Percentiles rank a stretch among this genome's conserved stretches.
phyloP scores from a whole-genome alignment of 495 filamentous ascomycete species.

The Letharia lupina region DNA sequence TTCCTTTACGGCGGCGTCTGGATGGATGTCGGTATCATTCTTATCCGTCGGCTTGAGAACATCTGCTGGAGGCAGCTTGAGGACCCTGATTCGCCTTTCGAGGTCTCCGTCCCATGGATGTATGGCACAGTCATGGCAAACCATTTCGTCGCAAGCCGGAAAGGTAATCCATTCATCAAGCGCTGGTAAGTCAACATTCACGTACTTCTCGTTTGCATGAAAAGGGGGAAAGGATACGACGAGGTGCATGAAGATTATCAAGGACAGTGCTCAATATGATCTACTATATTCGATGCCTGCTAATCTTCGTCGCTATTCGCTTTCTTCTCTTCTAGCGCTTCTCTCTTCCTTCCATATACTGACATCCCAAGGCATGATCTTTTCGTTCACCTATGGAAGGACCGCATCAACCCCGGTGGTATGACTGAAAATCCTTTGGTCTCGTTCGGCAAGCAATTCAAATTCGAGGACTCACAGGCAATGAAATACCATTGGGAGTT shows the following conservation, averaged over 20 bases:
- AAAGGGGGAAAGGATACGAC: not conserved
- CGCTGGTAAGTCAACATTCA: not conserved
- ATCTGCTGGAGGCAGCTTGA: slow-evolving; percentile 4
- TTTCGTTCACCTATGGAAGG: not conserved
- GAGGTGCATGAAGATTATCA: not conserved
- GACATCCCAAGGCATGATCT: not conserved
- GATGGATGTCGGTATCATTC: slow-evolving; percentile 6
- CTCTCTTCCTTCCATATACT: not conserved
- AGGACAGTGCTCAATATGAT: not conserved
- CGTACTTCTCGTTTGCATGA: too few species aligned
- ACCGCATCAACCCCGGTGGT: not conserved
- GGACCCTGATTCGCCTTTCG: not conserved
- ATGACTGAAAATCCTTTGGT: not conserved
- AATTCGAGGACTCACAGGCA: slow-evolving; percentile 2
- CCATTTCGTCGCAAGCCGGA: slow-evolving; percentile 24
- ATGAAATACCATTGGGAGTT: not conserved
- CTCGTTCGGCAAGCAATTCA: not conserved
- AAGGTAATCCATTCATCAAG: slow-evolving; percentile 11
- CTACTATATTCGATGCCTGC: not conserved
- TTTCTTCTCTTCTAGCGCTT: not conserved
- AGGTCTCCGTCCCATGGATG: slow-evolving; percentile 5
- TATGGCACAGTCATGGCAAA: slow-evolving; percentile 17
- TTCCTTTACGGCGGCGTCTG: not conserved
- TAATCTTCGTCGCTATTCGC: not conserved
- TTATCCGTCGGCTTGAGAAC: not conserved